Base-by-base conservation (phyloP, 2,329 filamentous ascomycete species). In the Cercospora nicotianae region DNA sequence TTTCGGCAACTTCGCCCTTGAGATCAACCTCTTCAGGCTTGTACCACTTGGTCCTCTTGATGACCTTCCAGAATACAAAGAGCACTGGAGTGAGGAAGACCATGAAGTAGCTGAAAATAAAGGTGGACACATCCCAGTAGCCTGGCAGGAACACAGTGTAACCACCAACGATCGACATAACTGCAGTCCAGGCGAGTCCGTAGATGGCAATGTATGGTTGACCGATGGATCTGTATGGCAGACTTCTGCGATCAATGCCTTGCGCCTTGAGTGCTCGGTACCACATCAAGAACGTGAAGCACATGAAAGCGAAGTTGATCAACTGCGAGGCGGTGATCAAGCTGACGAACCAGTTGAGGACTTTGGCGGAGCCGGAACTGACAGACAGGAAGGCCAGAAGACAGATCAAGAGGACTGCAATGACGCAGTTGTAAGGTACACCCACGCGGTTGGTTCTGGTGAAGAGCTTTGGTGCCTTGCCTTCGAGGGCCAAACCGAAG, bases 81-180 rank as follows among this genome's bases (percentile, higher is more conserved):
- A 94, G 80, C 0, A 88, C 70, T 0, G 91, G 91, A 74, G 90
- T 91, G 1, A 92, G 80, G 5, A 84, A 86, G 55, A 93, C 86
- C 85, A 92, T 92, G 62, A 88, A 89, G 77, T 93, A 93, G 13
- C 79, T 82, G 79, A 93, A 93, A 13, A 94, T 75, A 76, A 94
- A 94, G 2, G 86, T 88, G 7, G 89, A 84, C 0, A 90, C 75
- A 65, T 87, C 84, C 91, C 90, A 93, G 7, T 31, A 64, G 0
- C 83, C 83, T 0, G 90, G 88, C 57, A 93, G 75, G 73, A 94
- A 94, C 1, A 94, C 90, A 0, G 89, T 85, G 70, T 93, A 94
- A 0, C 91, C 91, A 8, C 90, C 87, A 1, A 93, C 87, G 72
- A 94, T 88, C 0, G 89, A 86, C 89, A 94, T 93, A 70, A 91